Conservation (phyloP, 106 monocot species). For the Platanthera guangdongensis region DNA sequence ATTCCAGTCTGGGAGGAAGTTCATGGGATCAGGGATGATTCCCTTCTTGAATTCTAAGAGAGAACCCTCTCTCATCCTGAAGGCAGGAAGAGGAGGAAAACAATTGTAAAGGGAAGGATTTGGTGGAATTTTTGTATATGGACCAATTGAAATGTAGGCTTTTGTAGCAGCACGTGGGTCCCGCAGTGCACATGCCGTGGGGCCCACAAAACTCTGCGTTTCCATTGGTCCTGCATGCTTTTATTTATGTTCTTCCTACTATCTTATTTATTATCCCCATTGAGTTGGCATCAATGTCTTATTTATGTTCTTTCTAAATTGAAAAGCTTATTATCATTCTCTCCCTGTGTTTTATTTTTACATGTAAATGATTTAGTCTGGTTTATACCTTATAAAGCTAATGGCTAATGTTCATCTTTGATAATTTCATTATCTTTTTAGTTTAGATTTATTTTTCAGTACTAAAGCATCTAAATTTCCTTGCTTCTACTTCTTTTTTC, state of each 20-base stretch:
- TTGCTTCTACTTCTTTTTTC: background rate
- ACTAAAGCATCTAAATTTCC: background rate
- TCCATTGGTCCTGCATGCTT: background rate
- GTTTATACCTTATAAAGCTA: background rate
- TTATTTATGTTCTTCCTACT: background rate
- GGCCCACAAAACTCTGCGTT: no score
- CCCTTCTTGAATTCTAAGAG: conserved; percentile 30
- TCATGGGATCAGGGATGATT: conserved; percentile 13
- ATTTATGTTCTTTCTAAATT: no score
- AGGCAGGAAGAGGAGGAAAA: background rate
- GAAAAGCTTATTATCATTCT: background rate
- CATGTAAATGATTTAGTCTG: background rate
- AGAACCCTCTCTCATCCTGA: conserved; percentile 12
- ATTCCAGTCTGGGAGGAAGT: background rate
- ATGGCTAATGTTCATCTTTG: background rate
- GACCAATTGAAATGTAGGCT: no score
- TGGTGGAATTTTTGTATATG: background rate
- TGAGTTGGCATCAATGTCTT: background rate
- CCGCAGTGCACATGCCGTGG: no score
- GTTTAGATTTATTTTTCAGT: background rate
- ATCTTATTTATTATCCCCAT: background rate
- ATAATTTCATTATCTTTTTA: background rate
- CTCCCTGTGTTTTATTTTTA: background rate
- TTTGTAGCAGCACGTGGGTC: no score
- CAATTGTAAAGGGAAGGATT: background rate